These are phyloP conservation scores for Aplosporella prunicola DNA, from an alignment of 2,329 filamentous ascomycete species.

Conservation along the genomic window DNA sequence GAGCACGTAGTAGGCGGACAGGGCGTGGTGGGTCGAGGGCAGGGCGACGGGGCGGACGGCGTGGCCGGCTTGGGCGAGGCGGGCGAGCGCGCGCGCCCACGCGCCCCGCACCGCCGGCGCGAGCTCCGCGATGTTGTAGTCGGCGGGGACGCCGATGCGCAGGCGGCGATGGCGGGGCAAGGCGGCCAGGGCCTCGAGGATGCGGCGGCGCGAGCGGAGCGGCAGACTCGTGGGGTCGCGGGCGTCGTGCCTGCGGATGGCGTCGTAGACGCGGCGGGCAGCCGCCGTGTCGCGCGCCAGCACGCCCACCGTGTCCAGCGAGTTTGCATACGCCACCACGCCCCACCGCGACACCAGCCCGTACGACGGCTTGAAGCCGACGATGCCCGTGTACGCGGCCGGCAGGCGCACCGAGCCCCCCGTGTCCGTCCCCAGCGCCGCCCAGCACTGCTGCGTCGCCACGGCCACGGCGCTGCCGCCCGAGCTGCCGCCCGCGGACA, in stretches of 20 bases:
- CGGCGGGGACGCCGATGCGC: conserved; percentile 51
- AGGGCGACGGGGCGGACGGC: conserved; percentile 67
- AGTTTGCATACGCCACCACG: conserved; percentile 86
- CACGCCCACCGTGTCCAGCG: conserved; percentile 80
- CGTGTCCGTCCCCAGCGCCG: conserved; percentile 84
- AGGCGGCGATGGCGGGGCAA: conserved; percentile 20
- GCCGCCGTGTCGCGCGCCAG: conserved; percentile 48
- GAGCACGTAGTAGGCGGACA: conserved; percentile 91
- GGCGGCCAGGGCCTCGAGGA: conserved; percentile 11
- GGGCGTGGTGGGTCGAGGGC: conserved; percentile 72
- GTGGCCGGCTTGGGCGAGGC: conserved; percentile 56
- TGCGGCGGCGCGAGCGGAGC: conserved; percentile 42
- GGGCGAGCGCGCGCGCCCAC: conserved; percentile 56
- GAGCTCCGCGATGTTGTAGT: conserved; percentile 85
- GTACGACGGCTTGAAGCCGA: conserved; percentile 89
- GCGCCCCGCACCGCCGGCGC: conserved; percentile 56
- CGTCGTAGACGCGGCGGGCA: conserved; percentile 37
- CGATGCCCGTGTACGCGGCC: conserved; percentile 72
- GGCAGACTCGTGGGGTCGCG: conserved; percentile 68
- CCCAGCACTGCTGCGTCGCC: conserved; percentile 50
- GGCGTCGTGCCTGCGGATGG: conserved; percentile 52
- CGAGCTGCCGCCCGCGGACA: conserved; percentile 73
- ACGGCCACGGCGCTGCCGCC: conserved; percentile 89
- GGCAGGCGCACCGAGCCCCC: conserved; percentile 82
- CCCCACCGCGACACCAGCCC: conserved; percentile 78